Evolutionary conservation across 148 eudicot species (phyloP), one percentile per base, ranked within the genome.

Genomic region (Dianthus caryophyllus): DNA sequence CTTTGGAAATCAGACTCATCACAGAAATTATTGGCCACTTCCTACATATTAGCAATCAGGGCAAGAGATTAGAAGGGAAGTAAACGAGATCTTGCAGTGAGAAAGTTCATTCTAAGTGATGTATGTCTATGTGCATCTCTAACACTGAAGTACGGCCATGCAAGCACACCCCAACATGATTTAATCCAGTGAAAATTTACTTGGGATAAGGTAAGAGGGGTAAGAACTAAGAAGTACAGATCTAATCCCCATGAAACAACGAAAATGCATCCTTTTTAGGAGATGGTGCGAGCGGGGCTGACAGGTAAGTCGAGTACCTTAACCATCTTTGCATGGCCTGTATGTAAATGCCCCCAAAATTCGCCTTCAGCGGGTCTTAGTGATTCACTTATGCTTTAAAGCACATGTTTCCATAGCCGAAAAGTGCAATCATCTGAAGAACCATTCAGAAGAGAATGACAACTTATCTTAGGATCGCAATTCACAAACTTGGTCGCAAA

Each of bases 311-410:
- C 7, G 17, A 57, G 61, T 57, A 57, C 39, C 85, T 84, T 73
- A 24, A 69, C 61, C 38, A 68, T 55, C 51, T 77, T 63, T 20
- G 68, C 52, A 64, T 73, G 61, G 57, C 69, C 49, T 18, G 57
- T 60, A 61, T 60, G 67, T 33, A 66, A 73, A 70, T 67, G 73
- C 53, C 39, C 65, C 61, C 72, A 76, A 26, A 68, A 69, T 69
- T 81, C 84, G 52, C 76, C 78, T 72, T 83, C 83, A 68, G 74
- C 70, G 30, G 74, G 71, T 47, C 61, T 36, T 50, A 82, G n/a
- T 17, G 88, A 82, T 64, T 81, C 83, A 55, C 73, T 76, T 38
- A 81, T 66, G 69, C 77, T 84, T 67, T 81, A 81, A 71, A 84
- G 68, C 30, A 73, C 75, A 67, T 76, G 79, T 72, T 74, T 82